These are phyloP conservation scores for Rhizoclosmatium globosum DNA, from an alignment of 192 early-diverging fungal species.

Conservation along the genomic window DNA sequence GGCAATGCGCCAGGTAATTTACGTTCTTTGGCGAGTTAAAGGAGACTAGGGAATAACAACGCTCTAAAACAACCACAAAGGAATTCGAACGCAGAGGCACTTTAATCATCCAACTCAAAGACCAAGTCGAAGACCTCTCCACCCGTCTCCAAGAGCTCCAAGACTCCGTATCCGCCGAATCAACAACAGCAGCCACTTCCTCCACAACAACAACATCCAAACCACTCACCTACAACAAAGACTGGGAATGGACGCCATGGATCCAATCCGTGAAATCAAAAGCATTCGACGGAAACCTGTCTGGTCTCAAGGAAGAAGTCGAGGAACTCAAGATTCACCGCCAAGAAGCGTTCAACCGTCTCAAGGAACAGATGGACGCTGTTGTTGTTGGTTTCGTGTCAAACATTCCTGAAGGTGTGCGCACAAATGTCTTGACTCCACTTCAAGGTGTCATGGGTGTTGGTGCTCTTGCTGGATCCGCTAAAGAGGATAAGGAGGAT, in stretches of 20 bases:
- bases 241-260: slow-evolving; percentile 55
- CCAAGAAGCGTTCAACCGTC: slow-evolving; percentile 30
- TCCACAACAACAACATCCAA: too few relatives aligned
- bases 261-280: slow-evolving; percentile 41
- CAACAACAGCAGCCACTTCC: not conserved
- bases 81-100: slow-evolving; percentile 20
- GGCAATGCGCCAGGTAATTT: slow-evolving; percentile 22
- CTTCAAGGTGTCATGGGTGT: slow-evolving; percentile 7
- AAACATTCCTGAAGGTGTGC: slow-evolving; percentile 11
- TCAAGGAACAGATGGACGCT: slow-evolving; percentile 36
- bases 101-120: slow-evolving; percentile 38
- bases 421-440: too few relatives aligned
- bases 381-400: slow-evolving; percentile 20
- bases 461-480: slow-evolving; percentile 1
- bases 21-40: not conserved
- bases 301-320: slow-evolving; percentile 49
- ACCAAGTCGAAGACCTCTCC: slow-evolving; percentile 50
- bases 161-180: not conserved
- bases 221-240: not conserved
- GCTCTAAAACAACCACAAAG: not conserved
- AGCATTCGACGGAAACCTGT: slow-evolving; percentile 48
- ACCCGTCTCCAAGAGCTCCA: not conserved
- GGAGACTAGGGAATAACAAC: too few relatives aligned
- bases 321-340: slow-evolving; percentile 38
- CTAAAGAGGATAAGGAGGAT: not conserved